phyloP scores from a whole-genome alignment of 768 basidiomycete species.

The Russula ochroleuca region DNA sequence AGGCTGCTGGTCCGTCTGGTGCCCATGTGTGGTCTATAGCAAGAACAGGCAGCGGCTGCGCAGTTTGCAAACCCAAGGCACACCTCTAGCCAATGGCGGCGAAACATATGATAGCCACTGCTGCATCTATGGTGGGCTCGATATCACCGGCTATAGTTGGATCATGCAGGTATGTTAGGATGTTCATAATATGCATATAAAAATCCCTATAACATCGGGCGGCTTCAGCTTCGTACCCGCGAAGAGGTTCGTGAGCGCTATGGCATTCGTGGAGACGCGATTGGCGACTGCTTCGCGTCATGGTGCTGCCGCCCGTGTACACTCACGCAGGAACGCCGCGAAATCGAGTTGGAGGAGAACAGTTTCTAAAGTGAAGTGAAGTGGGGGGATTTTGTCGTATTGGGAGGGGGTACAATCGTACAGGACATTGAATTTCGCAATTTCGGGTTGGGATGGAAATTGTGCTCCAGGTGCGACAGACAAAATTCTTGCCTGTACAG shows the following conservation, averaged over 20 bases:
- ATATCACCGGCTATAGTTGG: conserved; percentile 33
- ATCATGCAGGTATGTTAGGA: conserved; percentile 40
- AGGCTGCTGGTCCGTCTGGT: conserved; percentile 40
- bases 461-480: too few relatives aligned
- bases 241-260: neutral
- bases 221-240: neutral
- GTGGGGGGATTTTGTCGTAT: neutral
- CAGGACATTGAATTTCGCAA: too few relatives aligned
- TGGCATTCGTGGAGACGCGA: neutral
- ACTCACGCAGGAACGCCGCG: conserved; percentile 6
- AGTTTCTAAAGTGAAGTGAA: neutral
- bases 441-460: too few relatives aligned
- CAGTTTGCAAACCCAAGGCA: conserved; percentile 37
- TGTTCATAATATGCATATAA: too few relatives aligned
- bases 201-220: too few relatives aligned
- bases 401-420: neutral
- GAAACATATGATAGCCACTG: conserved; percentile 39
- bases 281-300: neutral
- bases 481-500: too few relatives aligned
- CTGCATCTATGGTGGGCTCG: conserved; percentile 35
- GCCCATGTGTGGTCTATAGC: conserved; percentile 42
- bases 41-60: conserved; percentile 41
- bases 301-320: neutral
- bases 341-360: conserved; percentile 12
- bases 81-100: conserved; percentile 39